phyloP scores from a whole-genome alignment of 176 grass and related monocot species.

The Elymus sibiricus region DNA sequence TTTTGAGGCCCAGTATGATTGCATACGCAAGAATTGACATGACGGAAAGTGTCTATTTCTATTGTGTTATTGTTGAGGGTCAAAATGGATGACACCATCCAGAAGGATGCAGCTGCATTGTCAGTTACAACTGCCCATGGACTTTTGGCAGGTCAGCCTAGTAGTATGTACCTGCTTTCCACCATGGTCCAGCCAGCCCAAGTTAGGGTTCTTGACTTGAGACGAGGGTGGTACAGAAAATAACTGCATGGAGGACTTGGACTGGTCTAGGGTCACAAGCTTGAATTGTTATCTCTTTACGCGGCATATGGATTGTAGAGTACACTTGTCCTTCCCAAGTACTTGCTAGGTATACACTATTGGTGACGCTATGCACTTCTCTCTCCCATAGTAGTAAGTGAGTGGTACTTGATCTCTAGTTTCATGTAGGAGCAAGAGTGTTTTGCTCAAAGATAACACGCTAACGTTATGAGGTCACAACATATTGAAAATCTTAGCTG shows the following conservation, averaged over 20 bases:
- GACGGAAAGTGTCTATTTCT: neutral
- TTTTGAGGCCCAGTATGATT: neutral
- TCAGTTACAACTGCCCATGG: conserved; percentile 77
- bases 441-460: neutral
- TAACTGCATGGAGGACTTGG: conserved; percentile 52
- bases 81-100: conserved; percentile 57
- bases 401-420: neutral
- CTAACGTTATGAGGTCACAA: too few relatives aligned
- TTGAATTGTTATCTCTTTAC: neutral
- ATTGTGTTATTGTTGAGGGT: conserved; percentile 30
- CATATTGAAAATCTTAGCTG: neutral
- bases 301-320: neutral
- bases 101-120: conserved; percentile 41
- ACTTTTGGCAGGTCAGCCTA: conserved; percentile 74
- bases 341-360: conserved; percentile 22
- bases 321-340: conserved; percentile 32
- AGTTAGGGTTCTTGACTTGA: conserved; percentile 48
- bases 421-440: neutral
- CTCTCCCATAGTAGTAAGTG: neutral
- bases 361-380: conserved; percentile 17
- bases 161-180: conserved; percentile 10
- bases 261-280: conserved; percentile 14
- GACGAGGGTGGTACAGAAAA: neutral
- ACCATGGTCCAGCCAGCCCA: conserved; percentile 39
- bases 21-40: neutral